phyloP scores from a whole-genome alignment of 2,329 filamentous ascomycete species.

The Monilinia polystroma region DNA sequence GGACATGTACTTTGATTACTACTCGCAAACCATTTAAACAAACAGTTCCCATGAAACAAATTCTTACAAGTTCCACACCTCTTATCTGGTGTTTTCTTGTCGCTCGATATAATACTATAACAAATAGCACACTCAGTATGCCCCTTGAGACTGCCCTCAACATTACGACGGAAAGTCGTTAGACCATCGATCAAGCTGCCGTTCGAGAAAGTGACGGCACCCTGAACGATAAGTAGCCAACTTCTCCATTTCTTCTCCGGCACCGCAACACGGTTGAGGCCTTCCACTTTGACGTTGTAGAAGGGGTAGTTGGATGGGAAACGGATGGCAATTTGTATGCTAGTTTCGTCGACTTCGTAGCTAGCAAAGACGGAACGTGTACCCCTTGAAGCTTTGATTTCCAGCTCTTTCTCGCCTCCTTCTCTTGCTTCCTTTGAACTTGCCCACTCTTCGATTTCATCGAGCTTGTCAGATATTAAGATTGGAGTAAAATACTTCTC shows the following conservation, averaged over 20 bases:
- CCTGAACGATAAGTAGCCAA: conserved; percentile 86
- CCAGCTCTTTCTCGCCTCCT: conserved; percentile 54
- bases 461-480: conserved; percentile 63
- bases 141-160: conserved; percentile 83
- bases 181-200: conserved; percentile 86
- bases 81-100: conserved; percentile 90
- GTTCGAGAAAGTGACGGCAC: conserved; percentile 90
- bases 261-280: conserved; percentile 80
- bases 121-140: conserved; percentile 96
- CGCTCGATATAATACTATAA: conserved; percentile 87
- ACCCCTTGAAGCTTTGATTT: conserved; percentile 68
- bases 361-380: conserved; percentile 77
- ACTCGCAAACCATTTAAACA: conserved; percentile 97
- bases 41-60: conserved; percentile 81
- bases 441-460: conserved; percentile 68
- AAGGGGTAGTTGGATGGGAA: conserved; percentile 83
- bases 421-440: conserved; percentile 49
- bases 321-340: conserved; percentile 76
- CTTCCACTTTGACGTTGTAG: conserved; percentile 70
- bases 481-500: conserved; percentile 76
- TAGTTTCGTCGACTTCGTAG: conserved; percentile 85
- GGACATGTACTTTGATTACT: conserved; percentile 92
- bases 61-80: conserved; percentile 90
- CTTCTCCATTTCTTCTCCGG: conserved; percentile 89
- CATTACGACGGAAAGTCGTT: conserved; percentile 80